These are phyloP conservation scores for Linnemannia exigua DNA, from an alignment of 192 early-diverging fungal genomes.

Conservation along the genomic window DNA sequence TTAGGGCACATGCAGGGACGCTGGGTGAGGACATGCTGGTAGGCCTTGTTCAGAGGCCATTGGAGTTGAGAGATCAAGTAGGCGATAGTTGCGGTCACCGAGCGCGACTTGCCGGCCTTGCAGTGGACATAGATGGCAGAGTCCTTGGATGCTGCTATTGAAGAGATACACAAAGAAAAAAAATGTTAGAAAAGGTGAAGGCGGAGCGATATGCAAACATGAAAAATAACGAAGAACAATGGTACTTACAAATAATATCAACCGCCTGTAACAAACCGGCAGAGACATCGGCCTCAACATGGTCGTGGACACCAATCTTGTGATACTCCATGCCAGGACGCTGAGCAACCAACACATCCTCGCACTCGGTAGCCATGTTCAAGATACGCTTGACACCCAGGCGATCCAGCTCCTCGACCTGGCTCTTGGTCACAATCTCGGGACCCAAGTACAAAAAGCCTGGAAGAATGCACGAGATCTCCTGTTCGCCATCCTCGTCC, in stretches of 20 bases:
- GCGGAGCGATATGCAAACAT: background rate
- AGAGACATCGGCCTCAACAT: constrained; percentile 76
- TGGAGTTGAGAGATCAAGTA: constrained; percentile 73
- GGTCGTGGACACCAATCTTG: constrained; percentile 72
- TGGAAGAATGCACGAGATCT: constrained; percentile 70
- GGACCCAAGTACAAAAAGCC: constrained; percentile 77
- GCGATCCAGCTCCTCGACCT: constrained; percentile 64
- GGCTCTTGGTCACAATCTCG: constrained; percentile 70
- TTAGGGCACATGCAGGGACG: constrained; percentile 81
- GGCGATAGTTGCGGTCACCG: constrained; percentile 78
- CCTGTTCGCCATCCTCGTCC: constrained; percentile 44
- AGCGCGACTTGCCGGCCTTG: constrained; percentile 83
- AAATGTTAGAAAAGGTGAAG: background rate
- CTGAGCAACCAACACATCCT: constrained; percentile 61
- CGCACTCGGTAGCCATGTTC: constrained; percentile 86
- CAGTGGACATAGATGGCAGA: constrained; percentile 81
- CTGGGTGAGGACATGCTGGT: constrained; percentile 72
- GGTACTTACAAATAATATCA: constrained; percentile 73
- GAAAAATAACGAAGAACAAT: constrained; percentile 1
- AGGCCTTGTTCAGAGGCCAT: constrained; percentile 77
- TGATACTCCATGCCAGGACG: constrained; percentile 58
- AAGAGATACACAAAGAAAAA: constrained; percentile 7
- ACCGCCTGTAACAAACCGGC: constrained; percentile 71
- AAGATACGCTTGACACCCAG: constrained; percentile 77
- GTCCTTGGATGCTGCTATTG: constrained; percentile 52